Evolutionary conservation across 108 stramenopile species (phyloP), one percentile per base, ranked within the genome.

Genomic region (Skeletonema potamos): DNA sequence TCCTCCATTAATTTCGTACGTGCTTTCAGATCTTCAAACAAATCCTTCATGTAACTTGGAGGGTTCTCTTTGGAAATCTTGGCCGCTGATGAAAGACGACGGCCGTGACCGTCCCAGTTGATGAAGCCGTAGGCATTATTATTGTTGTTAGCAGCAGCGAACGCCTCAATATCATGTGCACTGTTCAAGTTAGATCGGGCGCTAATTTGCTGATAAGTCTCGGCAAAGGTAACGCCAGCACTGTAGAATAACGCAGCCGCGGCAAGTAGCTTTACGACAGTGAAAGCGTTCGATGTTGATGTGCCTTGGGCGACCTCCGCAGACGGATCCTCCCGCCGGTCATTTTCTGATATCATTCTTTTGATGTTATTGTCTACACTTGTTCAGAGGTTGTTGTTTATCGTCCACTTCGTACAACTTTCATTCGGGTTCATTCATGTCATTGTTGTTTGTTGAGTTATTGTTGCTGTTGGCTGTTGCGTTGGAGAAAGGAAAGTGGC

Each of bases 1-100:
- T 94, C 89, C 48, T 88, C 90, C 81, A 94, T 88, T 27, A 94
- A 74, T 75, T 94, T 90, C 46, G 85, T 87, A 12, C 93, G 76
- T 9, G 71, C 89, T 62, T 81, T 73, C 64, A 94, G 69, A 58
- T 94, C 93, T 26, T 85, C 79, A 66, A 84, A 78, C 54, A 90
- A 55, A 3, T 70, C 66, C 32, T 86, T 66, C 89, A 94, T 90
- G 83, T 89, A 94, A 3, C 84, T 74, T 9, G 92, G 92, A 10
- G 67, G 60, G 27, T 74, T 63, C 26, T 72, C 71, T 22, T 44
- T 69, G 55, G 65, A 73, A 9, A 57, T 68, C 15, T 32, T 57
- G 44, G 57, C 67, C 18, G 24, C 41, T 24, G 62, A 70, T 13
- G 62, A 54, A 5, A 69, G 73, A 28, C 74, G 70, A 36, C 46